phyloP scores from a whole-genome alignment of 169 alveolate species.

The Perkinsus olseni region DNA sequence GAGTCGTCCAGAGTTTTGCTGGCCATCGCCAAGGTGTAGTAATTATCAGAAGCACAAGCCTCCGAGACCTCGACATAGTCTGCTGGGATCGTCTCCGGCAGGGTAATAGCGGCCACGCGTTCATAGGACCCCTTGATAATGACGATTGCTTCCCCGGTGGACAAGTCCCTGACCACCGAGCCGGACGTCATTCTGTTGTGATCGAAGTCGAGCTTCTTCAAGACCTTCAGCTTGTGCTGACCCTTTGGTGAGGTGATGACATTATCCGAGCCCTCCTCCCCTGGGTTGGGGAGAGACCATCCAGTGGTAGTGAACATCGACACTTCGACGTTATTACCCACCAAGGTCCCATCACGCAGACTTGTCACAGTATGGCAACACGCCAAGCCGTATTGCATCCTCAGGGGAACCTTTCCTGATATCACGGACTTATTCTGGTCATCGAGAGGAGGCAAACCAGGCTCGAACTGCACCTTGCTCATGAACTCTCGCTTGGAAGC shows the following conservation, averaged over 20 bases:
- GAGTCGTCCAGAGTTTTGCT: not conserved
- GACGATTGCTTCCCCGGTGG: not conserved
- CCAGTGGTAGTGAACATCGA: not conserved
- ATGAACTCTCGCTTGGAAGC: not conserved
- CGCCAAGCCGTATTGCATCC: not conserved
- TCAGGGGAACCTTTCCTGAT: not conserved
- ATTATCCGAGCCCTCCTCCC: not conserved
- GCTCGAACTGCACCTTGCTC: not conserved
- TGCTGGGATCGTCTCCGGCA: not conserved
- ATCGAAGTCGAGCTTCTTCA: not conserved
- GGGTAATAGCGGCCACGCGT: not conserved
- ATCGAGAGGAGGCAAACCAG: not conserved
- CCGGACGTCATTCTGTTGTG: not conserved
- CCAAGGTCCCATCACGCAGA: not conserved
- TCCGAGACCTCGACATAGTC: not conserved
- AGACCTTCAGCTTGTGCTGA: not conserved
- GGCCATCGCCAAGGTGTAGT: constrained; percentile 8
- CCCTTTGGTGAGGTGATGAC: not conserved
- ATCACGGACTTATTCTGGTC: not conserved
- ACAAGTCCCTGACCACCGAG: not conserved
- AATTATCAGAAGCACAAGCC: not conserved
- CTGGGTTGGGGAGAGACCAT: not conserved
- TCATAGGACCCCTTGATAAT: constrained; percentile 18
- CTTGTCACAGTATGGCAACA: not conserved
- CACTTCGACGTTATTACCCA: not conserved